These are phyloP conservation scores for Hypoxylon fragiforme DNA, from an alignment of 495 filamentous ascomycete species.

Conservation along the genomic window DNA sequence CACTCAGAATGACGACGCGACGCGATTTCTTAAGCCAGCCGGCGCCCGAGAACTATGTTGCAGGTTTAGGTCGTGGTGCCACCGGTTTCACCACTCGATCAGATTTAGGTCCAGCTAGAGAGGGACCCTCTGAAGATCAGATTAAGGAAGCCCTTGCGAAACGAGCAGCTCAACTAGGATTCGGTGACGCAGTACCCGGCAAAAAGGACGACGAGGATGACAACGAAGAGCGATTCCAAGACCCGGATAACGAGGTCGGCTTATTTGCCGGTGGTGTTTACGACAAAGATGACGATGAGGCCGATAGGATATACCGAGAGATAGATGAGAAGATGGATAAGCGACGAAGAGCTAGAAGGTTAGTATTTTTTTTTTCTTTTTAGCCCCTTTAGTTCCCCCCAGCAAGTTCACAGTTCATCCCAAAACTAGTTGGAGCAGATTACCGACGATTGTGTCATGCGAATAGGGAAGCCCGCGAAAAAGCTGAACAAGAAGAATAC, in stretches of 20 bases:
- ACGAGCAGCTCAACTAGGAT: slow-evolving; percentile 80
- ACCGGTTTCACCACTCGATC: slow-evolving; percentile 98
- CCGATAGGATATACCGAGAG: slow-evolving; percentile 90
- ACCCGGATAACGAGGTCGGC: slow-evolving; percentile 96
- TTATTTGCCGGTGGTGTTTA: slow-evolving; percentile 92
- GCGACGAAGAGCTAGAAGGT: slow-evolving; percentile 86
- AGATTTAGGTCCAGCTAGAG: slow-evolving; percentile 92
- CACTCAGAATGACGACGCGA: slow-evolving; percentile 66
- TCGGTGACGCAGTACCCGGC: slow-evolving; percentile 72
- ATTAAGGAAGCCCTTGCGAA: slow-evolving; percentile 97
- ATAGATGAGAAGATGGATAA: slow-evolving; percentile 97
- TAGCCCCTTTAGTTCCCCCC: slow-evolving; percentile 21
- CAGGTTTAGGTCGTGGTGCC: slow-evolving; percentile 94
- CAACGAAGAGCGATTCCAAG: slow-evolving; percentile 86
- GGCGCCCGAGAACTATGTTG: slow-evolving; percentile 97
- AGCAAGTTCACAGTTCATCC: slow-evolving; percentile 69
- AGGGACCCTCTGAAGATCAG: slow-evolving; percentile 96
- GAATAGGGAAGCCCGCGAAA: slow-evolving; percentile 92
- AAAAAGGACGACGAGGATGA: slow-evolving; percentile 80
- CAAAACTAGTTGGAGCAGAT: slow-evolving; percentile 72
- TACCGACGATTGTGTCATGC: slow-evolving; percentile 72
- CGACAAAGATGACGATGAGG: slow-evolving; percentile 96
- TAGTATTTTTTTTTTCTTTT: slow-evolving; percentile 54
- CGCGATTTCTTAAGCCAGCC: slow-evolving; percentile 90
- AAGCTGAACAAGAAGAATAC: slow-evolving; percentile 88